Percentiles rank a stretch among this genome's conserved stretches.
phyloP scores from a whole-genome alignment of 805 yeast species.

The Candida manassasensis region DNA sequence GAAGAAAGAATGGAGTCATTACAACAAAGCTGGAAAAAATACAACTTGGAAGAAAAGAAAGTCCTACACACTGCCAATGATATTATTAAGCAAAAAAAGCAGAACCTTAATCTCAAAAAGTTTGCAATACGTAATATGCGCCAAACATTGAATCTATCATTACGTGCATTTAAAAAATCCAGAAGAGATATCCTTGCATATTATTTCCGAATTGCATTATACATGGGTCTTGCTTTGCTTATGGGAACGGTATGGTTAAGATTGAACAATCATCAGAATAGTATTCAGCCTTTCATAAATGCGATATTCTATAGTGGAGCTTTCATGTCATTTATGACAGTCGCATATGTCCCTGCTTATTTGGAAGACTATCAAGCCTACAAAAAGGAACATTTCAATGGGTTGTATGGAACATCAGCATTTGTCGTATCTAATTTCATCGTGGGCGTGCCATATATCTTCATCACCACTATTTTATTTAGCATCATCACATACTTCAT shows the following conservation, averaged over 20 bases:
- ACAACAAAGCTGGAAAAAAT: neutral
- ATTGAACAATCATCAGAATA: slow-evolving; percentile 24
- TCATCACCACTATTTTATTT: slow-evolving; percentile 26
- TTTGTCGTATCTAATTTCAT: slow-evolving; percentile 31
- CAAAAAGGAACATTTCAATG: slow-evolving; percentile 30
- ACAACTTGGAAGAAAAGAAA: neutral
- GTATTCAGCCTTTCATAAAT: slow-evolving; percentile 30
- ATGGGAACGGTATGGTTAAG: slow-evolving; percentile 34
- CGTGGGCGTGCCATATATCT: slow-evolving; percentile 34
- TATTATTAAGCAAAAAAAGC: neutral
- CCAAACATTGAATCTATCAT: neutral
- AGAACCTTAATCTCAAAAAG: neutral
- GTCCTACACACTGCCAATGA: neutral
- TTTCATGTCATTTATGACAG: slow-evolving; percentile 42
- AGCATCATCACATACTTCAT: slow-evolving; percentile 31
- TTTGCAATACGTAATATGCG: neutral
- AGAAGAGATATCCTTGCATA: slow-evolving; percentile 33
- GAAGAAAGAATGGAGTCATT: neutral
- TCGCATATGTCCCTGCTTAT: slow-evolving; percentile 38
- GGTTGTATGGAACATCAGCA: slow-evolving; percentile 33
- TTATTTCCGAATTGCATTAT: slow-evolving; percentile 34
- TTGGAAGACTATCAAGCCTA: slow-evolving; percentile 29
- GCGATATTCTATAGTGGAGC: slow-evolving; percentile 42
- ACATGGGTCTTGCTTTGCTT: slow-evolving; percentile 34
- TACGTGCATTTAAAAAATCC: slow-evolving; percentile 18